phyloP scores from a whole-genome alignment of 1,284 basidiomycete genomes.

The Abortiporus biennis region DNA sequence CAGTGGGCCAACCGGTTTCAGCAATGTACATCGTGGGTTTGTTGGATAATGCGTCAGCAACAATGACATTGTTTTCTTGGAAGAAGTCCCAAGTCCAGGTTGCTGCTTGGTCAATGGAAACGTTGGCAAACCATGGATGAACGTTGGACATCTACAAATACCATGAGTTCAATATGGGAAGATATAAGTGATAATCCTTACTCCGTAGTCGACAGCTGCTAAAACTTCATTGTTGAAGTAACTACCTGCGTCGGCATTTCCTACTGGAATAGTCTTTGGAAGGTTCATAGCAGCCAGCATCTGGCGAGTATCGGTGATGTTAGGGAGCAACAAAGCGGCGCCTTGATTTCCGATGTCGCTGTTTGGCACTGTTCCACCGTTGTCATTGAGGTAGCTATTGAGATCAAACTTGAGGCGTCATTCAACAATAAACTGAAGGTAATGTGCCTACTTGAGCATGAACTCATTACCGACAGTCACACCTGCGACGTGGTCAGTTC shows the following conservation, averaged over 20 bases:
- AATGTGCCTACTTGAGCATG: constrained; percentile 60
- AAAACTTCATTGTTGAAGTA: constrained; percentile 77
- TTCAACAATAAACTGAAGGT: constrained; percentile 1
- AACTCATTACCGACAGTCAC: constrained; percentile 82
- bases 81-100: constrained; percentile 61
- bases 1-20: constrained; percentile 92
- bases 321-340: constrained; percentile 47
- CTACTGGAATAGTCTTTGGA: constrained; percentile 60
- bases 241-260: constrained; percentile 87
- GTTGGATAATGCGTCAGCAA: constrained; percentile 46
- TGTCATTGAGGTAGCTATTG: constrained; percentile 46
- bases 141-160: constrained; percentile 56
- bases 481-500: constrained; percentile 73
- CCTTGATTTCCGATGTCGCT: constrained; percentile 50
- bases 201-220: constrained; percentile 69
- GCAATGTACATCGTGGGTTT: constrained; percentile 80
- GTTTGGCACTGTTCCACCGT: constrained; percentile 41
- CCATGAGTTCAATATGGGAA: not conserved
- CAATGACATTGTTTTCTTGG: constrained; percentile 48
- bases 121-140: constrained; percentile 82
- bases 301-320: constrained; percentile 60
- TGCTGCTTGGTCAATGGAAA: constrained; percentile 65
- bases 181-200: constrained; percentile 29
- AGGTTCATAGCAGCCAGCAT: constrained; percentile 52
- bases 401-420: constrained; percentile 6